A percentile compares a stretch with the other conserved stretches of the same genome.
phyloP scores from a whole-genome alignment of 768 basidiomycete genomes.

The Phlebiopsis flavidoalba region DNA sequence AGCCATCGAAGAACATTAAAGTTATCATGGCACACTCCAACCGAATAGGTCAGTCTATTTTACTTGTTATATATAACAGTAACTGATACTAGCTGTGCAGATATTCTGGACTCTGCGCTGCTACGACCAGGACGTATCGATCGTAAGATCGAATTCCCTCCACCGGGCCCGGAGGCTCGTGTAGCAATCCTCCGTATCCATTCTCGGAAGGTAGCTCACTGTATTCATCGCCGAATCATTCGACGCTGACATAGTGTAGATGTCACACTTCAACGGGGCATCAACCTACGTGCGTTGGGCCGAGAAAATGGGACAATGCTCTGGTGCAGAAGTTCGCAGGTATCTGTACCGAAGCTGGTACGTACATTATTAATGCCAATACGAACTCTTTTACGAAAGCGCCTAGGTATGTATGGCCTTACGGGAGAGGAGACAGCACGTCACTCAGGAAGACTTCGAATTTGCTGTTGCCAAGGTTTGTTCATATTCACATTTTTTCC shows the following conservation, averaged over 20 bases:
- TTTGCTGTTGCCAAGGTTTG: constrained; percentile 93
- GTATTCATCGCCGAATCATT: not conserved
- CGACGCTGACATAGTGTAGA: constrained; percentile 39
- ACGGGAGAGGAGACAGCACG: constrained; percentile 91
- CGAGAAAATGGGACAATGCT: constrained; percentile 99
- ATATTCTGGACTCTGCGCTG: constrained; percentile 92
- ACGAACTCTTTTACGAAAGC: not conserved
- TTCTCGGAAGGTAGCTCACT: constrained; percentile 70
- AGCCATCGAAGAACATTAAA: constrained; percentile 79
- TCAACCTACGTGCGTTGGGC: constrained; percentile 94
- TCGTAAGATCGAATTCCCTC: constrained; percentile 97
- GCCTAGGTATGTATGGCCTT: constrained; percentile 91
- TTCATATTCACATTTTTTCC: not conserved
- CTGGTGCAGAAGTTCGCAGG: constrained; percentile 96
- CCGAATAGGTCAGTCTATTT: constrained; percentile 64
- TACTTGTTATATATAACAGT: not conserved
- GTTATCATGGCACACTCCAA: constrained; percentile 98
- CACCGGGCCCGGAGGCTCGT: constrained; percentile 94
- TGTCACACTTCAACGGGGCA: constrained; percentile 94
- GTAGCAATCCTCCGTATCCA: constrained; percentile 97
- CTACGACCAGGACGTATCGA: constrained; percentile 95
- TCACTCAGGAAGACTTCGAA: constrained; percentile 98
- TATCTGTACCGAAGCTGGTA: constrained; percentile 95
- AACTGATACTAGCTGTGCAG: constrained; percentile 31
- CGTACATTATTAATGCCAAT: constrained; percentile 20